Base-by-base conservation (phyloP, 2,329 filamentous ascomycete species). In the Colletotrichum simmondsii region DNA sequence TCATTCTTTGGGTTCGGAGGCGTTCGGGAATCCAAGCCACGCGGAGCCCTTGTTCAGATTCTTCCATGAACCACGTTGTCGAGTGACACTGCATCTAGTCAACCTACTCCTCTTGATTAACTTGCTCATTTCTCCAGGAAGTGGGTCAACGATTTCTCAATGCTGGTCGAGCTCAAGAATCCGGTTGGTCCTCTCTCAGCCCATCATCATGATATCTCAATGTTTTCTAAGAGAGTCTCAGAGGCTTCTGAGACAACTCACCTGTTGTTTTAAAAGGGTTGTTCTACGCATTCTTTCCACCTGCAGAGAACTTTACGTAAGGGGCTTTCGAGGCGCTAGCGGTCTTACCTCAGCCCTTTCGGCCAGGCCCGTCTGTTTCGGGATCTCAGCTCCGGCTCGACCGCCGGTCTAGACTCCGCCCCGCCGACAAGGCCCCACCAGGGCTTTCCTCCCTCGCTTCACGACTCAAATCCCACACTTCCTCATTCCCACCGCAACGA, bases 61-160 rank as follows among this genome's bases (percentile, higher is more conserved):
- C 52, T 68, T 68, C 69, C 65, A 37, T 63, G 65, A 58, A 63
- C 37, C 65, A 63, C 28, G 14, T 57, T 35, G 28, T 49, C 30
- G 14, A 28, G 24, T 7, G 19, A 26, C 12, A 14, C 6, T n/a
- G 16, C 53, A 10, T 8, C 49, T 54, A 16, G 53, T n/a, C 6
- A 3, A 7, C 37, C 37, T 2, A 42, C 14, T 42, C 3, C 5
- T 42, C 16, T 42, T 11, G 11, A 14, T 22, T 49, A 7, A 49
- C 42, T 2, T n/a, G 19, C 16, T 49, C 42, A 49, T 49, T n/a
- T 4, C n/a, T 49, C 8, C 4, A n/a, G 19, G 19, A 49, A 49
- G 42, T 49, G 42, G 19, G 19, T 4, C 37, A 42, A 49, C 4
- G 3, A 4, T 49, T 22, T 22, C 42, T 49, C 7, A 10, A 49